Conservation (phyloP, 192 early-diverging fungal species). For the Linnemannia schmuckeri region DNA sequence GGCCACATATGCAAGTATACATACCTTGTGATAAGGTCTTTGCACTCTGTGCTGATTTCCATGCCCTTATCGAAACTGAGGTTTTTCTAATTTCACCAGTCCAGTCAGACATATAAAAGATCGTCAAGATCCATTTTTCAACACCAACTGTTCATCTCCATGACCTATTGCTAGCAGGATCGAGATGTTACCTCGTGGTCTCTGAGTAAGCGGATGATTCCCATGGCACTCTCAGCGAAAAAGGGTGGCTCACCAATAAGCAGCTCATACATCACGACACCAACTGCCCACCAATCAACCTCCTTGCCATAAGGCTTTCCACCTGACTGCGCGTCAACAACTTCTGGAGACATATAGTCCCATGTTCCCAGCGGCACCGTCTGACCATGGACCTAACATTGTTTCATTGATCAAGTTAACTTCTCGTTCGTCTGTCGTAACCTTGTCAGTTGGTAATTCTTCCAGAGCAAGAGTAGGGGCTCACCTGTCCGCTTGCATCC, state of each 20-base stretch:
- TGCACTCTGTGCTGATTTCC: slow-evolving; percentile 37
- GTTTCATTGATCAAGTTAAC: background rate
- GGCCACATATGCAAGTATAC: too few species aligned
- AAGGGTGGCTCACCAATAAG: slow-evolving; percentile 90
- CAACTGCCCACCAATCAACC: slow-evolving; percentile 92
- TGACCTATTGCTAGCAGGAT: background rate
- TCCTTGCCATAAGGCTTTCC: slow-evolving; percentile 77
- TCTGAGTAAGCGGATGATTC: slow-evolving; percentile 90
- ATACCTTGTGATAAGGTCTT: slow-evolving; percentile 69
- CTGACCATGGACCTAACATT: slow-evolving; percentile 49
- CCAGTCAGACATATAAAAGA: background rate
- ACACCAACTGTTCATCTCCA: background rate
- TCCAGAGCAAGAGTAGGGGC: background rate
- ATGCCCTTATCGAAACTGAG: slow-evolving; percentile 73
- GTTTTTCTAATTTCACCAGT: slow-evolving; percentile 62
- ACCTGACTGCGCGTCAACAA: slow-evolving; percentile 87
- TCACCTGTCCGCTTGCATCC: slow-evolving; percentile 43
- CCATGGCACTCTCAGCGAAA: slow-evolving; percentile 86
- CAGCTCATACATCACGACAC: slow-evolving; percentile 89
- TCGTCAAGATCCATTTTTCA: background rate
- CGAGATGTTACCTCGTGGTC: slow-evolving; percentile 70
- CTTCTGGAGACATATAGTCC: slow-evolving; percentile 97
- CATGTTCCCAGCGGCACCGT: slow-evolving; percentile 82
- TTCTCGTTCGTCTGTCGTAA: too few species aligned
- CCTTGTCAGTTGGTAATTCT: background rate